Evolutionary conservation across 169 alveolate genomes (phyloP), one percentile per base, ranked within the genome.

Genomic region (Ichthyophthirius multifiliis): DNA sequence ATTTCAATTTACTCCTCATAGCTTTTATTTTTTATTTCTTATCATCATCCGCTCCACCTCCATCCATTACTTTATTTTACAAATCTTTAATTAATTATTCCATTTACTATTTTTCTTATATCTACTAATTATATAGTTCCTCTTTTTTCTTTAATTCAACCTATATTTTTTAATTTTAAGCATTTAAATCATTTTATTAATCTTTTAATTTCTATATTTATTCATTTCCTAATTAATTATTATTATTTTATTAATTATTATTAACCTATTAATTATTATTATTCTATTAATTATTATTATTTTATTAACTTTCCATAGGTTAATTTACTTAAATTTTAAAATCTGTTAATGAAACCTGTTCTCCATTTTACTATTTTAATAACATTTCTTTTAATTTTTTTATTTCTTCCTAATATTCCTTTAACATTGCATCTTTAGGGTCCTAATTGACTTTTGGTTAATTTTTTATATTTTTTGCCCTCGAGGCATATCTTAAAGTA

Each of bases 401-500:
- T 43, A 93, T 90, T 88, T 93, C 96, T 9, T 90, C 93, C 37
- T 90, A 89, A 81, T 93, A 93, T 76, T 93, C 83, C 73, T 84
- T 88, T 13, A 93, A 87, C 62, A 90, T 65, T 31, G 96, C 95
- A 84, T 93, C 96, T 75, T 92, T 92, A 20, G 95, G 94, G 63
- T 89, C 94, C 81, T 89, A 83, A 75, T 92, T 92, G 15, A 92
- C 81, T 74, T 85, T 88, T 6, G 96, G 96, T 35, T 87, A 80
- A 79, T 93, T 93, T 82, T 90, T 90, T 27, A 93, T 93, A 45
- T 82, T 76, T 80, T 93, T 93, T 6, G 97, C 97, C 79, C 97
- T 89, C 20, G 93, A 83, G 5, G 97, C 97, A 84, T 93, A 93
- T 74, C 97, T 87, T 44, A 96, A 90, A 18, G 98, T 96, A 65